Evolutionary conservation across 2,329 filamentous ascomycete genomes (phyloP).

Genomic region (Pseudogymnoascus sp.): DNA sequence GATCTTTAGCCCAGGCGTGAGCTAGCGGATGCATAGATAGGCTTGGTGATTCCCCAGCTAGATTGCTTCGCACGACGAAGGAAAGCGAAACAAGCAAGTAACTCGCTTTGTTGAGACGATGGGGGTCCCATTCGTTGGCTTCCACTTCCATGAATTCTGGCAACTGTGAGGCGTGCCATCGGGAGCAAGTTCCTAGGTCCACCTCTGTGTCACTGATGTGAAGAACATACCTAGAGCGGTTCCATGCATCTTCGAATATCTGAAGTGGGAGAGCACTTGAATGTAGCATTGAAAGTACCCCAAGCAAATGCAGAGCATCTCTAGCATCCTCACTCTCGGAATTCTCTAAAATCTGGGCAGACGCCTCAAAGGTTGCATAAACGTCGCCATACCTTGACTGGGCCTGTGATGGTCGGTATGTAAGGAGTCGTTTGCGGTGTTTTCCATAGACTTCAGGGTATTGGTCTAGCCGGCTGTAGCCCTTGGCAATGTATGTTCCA

Average conservation of each 20-base stretch:
- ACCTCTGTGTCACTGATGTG: background rate
- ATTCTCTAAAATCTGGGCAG: slow-evolving; percentile 22
- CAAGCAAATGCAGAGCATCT: slow-evolving; percentile 28
- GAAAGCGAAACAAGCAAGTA: slow-evolving; percentile 27
- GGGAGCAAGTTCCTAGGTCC: slow-evolving; percentile 10
- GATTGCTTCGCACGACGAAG: slow-evolving; percentile 19
- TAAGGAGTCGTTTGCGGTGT: slow-evolving; percentile 24
- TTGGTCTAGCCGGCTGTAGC: slow-evolving; percentile 15
- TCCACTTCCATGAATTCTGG: slow-evolving; percentile 18
- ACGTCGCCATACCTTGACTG: slow-evolving; percentile 31
- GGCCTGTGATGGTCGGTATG: slow-evolving; percentile 24
- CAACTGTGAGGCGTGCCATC: slow-evolving; percentile 19
- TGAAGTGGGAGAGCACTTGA: slow-evolving; percentile 23
- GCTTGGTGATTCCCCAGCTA: slow-evolving; percentile 8
- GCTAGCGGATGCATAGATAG: slow-evolving; percentile 33
- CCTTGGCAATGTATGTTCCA: slow-evolving; percentile 14
- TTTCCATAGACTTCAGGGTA: slow-evolving; percentile 14
- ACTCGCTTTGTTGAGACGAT: slow-evolving; percentile 25
- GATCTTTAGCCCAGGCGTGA: slow-evolving; percentile 31
- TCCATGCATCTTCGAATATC: slow-evolving; percentile 29
- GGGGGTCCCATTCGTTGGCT: slow-evolving; percentile 25
- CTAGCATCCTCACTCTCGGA: slow-evolving; percentile 18
- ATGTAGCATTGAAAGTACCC: slow-evolving; percentile 26
- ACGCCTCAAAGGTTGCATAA: slow-evolving; percentile 33
- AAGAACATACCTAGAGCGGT: slow-evolving; percentile 14